Evolutionary conservation across 2,329 filamentous ascomycete species (phyloP), one percentile per base, ranked within the genome.

Genomic region (Claviceps humidiphila): DNA sequence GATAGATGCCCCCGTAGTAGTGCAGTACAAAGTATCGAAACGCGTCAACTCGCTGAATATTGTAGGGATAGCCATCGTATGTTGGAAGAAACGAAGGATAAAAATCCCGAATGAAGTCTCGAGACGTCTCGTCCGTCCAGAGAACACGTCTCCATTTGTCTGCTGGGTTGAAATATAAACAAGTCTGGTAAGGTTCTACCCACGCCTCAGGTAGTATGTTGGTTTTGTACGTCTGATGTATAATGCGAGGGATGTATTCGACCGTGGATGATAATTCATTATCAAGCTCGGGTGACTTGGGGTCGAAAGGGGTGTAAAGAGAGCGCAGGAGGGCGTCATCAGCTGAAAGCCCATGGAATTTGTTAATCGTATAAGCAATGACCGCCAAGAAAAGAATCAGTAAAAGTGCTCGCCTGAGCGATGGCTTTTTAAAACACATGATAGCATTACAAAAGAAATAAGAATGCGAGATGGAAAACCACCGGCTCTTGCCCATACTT

Each of bases 21-120:
- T 82, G 76, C 37, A 93, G 74, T 20, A 89, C 75, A 63, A 91
- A 90, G 69, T 91, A 91, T 49, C 87, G 78, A 60, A 91, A 85
- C 5, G 85, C 75, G 62, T 91, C 87, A 52, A 86, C 84, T 55
- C 85, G 79, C 68, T 90, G 84, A 57, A 91, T 89, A 13, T 83
- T 81, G 65, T 84, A 87, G 37, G 73, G 75, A 68, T 90, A 91
- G 60, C 75, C 75, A 61, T 87, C 81, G 62, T 86, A 93, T 0
- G 83, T 87, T 50, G 80, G 74, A 16, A 88, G 70, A 65, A 89
- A 90, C 83, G 85, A 89, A 1, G 85, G 80, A 60, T 89, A 91
- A 65, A 90, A 79, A 37, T 74, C 71, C 39, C 76, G 76, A 58
- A 91, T 87, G 61, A 91, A 89, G 2, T 83, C 76, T 59, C 82